These are phyloP conservation scores for Dendrobium officinale DNA, from an alignment of 106 monocot genomes.

Conservation along the genomic window DNA sequence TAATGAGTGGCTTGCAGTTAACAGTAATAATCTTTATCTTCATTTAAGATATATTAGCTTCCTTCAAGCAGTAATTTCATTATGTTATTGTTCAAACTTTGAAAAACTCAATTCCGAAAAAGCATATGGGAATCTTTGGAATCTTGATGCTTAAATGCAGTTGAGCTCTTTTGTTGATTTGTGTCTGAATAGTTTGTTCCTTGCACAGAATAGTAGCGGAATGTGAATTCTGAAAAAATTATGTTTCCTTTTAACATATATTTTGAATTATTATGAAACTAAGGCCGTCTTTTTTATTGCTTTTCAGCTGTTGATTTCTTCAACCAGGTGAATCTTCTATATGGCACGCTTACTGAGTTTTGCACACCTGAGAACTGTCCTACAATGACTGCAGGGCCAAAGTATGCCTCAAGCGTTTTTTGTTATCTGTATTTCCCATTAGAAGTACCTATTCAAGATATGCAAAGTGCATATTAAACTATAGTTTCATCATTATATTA, in stretches of 20 bases:
- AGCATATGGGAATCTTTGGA: neutral
- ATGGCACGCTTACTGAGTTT: slow-evolving; percentile 94
- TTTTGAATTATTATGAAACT: slow-evolving; percentile 5
- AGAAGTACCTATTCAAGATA: neutral
- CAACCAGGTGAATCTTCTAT: slow-evolving; percentile 96
- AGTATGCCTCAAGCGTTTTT: slow-evolving; percentile 37
- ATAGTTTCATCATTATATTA: neutral
- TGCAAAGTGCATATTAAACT: neutral
- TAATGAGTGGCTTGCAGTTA: slow-evolving; percentile 98
- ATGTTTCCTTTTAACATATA: neutral
- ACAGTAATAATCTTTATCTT: slow-evolving; percentile 52
- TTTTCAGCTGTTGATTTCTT: slow-evolving; percentile 99
- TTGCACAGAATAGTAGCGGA: neutral
- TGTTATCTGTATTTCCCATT: neutral
- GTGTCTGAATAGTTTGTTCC: neutral
- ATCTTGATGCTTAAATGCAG: neutral
- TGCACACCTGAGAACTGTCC: slow-evolving; percentile 93
- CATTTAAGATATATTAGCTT: slow-evolving; percentile 1
- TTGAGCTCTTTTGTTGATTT: neutral
- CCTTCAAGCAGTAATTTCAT: neutral
- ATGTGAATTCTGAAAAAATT: slow-evolving; percentile 2
- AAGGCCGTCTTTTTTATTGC: slow-evolving; percentile 6
- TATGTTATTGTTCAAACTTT: neutral
- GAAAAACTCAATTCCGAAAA: neutral
- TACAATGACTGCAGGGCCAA: slow-evolving; percentile 98